Evolutionary conservation across 225 moss, liverwort and hornwort species (phyloP), one percentile per base, ranked within the genome.

Genomic region (Ulota crispa): DNA sequence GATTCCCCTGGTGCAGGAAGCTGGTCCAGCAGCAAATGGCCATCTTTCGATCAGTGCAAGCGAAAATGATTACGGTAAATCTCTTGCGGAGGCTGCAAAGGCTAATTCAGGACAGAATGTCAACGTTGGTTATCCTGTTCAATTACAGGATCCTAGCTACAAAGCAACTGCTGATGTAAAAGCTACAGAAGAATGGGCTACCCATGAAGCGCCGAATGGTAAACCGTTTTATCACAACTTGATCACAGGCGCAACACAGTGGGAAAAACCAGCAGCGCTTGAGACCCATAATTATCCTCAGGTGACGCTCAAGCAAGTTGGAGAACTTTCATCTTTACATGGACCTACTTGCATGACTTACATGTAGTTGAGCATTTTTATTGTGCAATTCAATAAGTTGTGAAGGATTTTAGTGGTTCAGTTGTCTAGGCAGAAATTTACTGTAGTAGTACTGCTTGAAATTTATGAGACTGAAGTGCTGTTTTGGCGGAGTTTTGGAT

Each of bases 181-280:
- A 80, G 85, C 83, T 78, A 50, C 86, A 37, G 91, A 87, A 74
- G 89, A 91, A 72, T 90, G 89, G 89, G 83, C 89, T 78, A 90
- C 83, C 50, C 86, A 92, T 70, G 88, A 89, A 81, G 92, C 92
- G 36, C 92, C 92, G 66, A 85, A 89, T 67, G 92, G 92, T 45
- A 92, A 88, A 83, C 85, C 83, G 20, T 92, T 89, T 82, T 92
- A 92, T 85, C 72, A 89, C 64, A 92, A 92, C 68, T 73, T 82
- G 78, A 68, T 83, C 66, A 92, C 92, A 65, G 92, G 89, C 80
- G 64, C 72, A 59, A 92, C 92, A 24, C 92, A 92, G 81, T 92
- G 92, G 92, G 89, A 92, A 72, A 92, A 92, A 81, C 92, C 92
- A 57, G 89, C 88, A 61, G 87, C 92, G 19, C 86, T 92, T 70